Base-by-base conservation (phyloP, 768 basidiomycete genomes). In the Rhodotorula paludigena region DNA sequence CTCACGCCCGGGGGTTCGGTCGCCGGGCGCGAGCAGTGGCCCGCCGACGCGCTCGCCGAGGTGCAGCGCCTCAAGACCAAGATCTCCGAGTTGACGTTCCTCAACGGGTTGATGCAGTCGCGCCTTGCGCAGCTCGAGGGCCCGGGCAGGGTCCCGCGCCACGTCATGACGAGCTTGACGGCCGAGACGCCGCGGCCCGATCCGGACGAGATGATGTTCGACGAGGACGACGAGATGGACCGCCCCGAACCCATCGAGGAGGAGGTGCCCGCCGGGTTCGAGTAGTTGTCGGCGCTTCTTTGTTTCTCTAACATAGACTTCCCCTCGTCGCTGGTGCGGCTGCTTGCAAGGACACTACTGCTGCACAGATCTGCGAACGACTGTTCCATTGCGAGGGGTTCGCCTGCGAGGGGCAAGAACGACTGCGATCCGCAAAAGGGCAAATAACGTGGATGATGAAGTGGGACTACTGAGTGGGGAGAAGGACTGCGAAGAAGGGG, bases 61-160 rank as follows among this genome's bases (percentile, higher is more conserved):
- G 51, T 69, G 57, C 30, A 61, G 6, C 32, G 66, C 20, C 67
- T 73, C 53, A 59, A 60, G 58, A 63, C 60, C 53, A 73, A 73
- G 51, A 65, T 69, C 44, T 68, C 71, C 11, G 71, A 73, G 59
- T 55, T 73, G 48, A 73, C 71, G 52, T 73, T 73, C 71, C 67
- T 73, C 41, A 73, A 73, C 64, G 61, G 64, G 33, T 51, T 73
- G 36, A 73, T 73, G 71, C 71, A 73, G 49, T 54, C 48, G 21
- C 57, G 71, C 1, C 49, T 73, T 2, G 71, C 53, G 4, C 71
- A 73, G 54, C 67, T 73, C 58, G 71, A 69, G 33, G 67, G 63
- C 0, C 67, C 67, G 7, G 68, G 62, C 2, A 25, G 63, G 21
- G 71, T 73, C 2, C 71, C 71, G 33, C 44, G 51, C 25, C 48